phyloP scores from a whole-genome alignment of 2,329 filamentous ascomycete species.

The Claviceps spartinae region DNA sequence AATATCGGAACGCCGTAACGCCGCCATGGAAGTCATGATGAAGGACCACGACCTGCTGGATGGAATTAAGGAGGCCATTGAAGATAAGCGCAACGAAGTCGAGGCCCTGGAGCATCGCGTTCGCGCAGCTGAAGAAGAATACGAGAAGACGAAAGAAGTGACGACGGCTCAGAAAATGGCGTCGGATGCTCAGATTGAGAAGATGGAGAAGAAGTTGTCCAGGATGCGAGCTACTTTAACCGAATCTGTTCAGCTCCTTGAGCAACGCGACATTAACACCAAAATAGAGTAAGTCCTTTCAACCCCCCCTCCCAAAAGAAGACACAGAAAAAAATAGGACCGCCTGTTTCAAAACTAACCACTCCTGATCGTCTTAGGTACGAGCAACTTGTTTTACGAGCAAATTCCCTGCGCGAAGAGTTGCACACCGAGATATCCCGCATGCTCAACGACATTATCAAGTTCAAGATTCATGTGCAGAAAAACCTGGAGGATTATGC shows the following conservation, averaged over 20 bases:
- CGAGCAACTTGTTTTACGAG: slow-evolving; percentile 77
- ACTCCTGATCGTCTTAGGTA: slow-evolving; percentile 41
- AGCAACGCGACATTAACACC: slow-evolving; percentile 91
- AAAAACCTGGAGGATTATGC: slow-evolving; percentile 89
- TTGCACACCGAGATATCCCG: slow-evolving; percentile 94
- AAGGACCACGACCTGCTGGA: slow-evolving; percentile 89
- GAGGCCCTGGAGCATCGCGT: slow-evolving; percentile 83
- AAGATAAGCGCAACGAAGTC: slow-evolving; percentile 87
- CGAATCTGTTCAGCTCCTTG: slow-evolving; percentile 81
- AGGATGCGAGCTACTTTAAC: slow-evolving; percentile 75
- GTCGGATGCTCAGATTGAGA: slow-evolving; percentile 88
- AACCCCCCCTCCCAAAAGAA: neutral
- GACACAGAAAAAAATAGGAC: neutral
- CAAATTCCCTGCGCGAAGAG: slow-evolving; percentile 79
- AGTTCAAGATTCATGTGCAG: slow-evolving; percentile 96
- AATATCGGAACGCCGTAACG: slow-evolving; percentile 75
- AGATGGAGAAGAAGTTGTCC: slow-evolving; percentile 96
- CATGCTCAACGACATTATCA: slow-evolving; percentile 93
- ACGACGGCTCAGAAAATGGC: slow-evolving; percentile 78
- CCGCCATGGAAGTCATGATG: slow-evolving; percentile 79
- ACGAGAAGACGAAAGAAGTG: slow-evolving; percentile 80
- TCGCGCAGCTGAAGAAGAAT: slow-evolving; percentile 79
- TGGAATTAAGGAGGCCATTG: slow-evolving; percentile 90
- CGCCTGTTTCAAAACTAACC: slow-evolving; percentile 2
- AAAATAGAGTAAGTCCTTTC: slow-evolving; percentile 66